Evolutionary conservation across 1,284 basidiomycete genomes (phyloP), one percentile per base, ranked within the genome.

Genomic region (Anthracocystis walkeri): DNA sequence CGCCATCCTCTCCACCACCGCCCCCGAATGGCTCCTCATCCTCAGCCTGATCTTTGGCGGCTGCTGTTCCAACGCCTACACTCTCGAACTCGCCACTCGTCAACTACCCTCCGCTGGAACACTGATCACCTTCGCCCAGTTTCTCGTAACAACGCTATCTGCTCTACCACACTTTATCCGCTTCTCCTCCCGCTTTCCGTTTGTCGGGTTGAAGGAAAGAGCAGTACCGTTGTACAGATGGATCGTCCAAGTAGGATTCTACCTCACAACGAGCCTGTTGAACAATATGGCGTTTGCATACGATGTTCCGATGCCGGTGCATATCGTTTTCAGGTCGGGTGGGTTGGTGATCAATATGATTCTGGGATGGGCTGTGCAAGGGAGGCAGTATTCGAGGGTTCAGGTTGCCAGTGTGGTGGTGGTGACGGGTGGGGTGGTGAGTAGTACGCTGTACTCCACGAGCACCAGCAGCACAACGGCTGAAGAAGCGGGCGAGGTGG

Each of bases 281-380:
- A 97, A 97, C 86, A 97, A 97, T 86, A 90, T 90, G 25, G 95
- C 94, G 0, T 97, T 97, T 83, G 92, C 90, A 4, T 94, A 71
- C 56, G 86, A 89, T 65, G 92, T 97, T 63, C 94, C 95, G 16
- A 93, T 97, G 90, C 87, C 93, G 0, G 92, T 97, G 1, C 95
- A 97, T 85, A 97, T 97, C 84, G 93, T 97, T 64, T 97, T 97
- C 82, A 89, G 95, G 40, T 94, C 92, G 77, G 94, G 93, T 1
- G 95, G 94, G n/a, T 86, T 93, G 80, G 89, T 92, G n/a, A 86
- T 93, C 50, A 92, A 91, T 79, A 90, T 94, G 89, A 45, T 91
- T 10, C 87, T 94, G 62, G 93, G 92, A 0, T 91, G 89, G 88
- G 53, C 90, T 1, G 72, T 93, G 16, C 87, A 77, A 33, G 21